Evolutionary conservation across 1,139 yeast species (phyloP).

Genomic region (Zygosaccharomyces pseudobailii): DNA sequence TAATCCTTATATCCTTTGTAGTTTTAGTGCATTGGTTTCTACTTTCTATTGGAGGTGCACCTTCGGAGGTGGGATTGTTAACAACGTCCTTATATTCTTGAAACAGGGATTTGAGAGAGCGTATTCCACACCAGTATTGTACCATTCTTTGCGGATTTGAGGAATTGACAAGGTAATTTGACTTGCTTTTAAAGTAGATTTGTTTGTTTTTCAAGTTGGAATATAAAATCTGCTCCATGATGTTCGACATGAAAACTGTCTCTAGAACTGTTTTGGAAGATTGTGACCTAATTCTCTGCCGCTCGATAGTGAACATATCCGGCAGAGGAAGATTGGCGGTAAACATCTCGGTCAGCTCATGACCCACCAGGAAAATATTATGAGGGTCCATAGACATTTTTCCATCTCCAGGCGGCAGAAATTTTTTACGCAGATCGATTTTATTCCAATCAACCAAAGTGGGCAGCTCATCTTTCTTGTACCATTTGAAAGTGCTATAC

Average conservation of each 20-base stretch:
- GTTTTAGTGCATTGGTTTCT: too few species aligned
- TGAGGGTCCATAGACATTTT: slow-evolving; percentile 16
- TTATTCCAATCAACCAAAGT: slow-evolving; percentile 42
- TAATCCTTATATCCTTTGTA: slow-evolving; percentile 7
- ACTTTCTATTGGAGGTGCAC: too few species aligned
- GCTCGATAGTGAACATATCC: slow-evolving; percentile 46
- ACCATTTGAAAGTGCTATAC: slow-evolving; percentile 24
- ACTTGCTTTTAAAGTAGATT: slow-evolving; percentile 29
- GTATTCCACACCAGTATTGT: slow-evolving; percentile 35
- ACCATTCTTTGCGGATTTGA: slow-evolving; percentile 42
- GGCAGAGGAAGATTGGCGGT: slow-evolving; percentile 24
- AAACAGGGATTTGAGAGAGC: slow-evolving; percentile 8
- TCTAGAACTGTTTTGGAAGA: slow-evolving; percentile 46
- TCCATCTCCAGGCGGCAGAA: slow-evolving; percentile 17
- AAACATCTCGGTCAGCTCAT: slow-evolving; percentile 16
- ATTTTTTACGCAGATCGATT: slow-evolving; percentile 37
- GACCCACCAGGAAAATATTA: slow-evolving; percentile 21
- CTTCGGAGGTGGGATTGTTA: too few species aligned
- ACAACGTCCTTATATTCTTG: neutral
- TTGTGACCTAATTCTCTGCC: slow-evolving; percentile 50
- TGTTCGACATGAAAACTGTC: slow-evolving; percentile 47
- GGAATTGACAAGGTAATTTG: slow-evolving; percentile 26
- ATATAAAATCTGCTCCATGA: slow-evolving; percentile 48
- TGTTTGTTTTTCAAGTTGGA: slow-evolving; percentile 32
- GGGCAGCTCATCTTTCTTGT: slow-evolving; percentile 28